These are phyloP conservation scores for Toxoplasma gondii DNA, from an alignment of 169 alveolate species.

Conservation along the genomic window DNA sequence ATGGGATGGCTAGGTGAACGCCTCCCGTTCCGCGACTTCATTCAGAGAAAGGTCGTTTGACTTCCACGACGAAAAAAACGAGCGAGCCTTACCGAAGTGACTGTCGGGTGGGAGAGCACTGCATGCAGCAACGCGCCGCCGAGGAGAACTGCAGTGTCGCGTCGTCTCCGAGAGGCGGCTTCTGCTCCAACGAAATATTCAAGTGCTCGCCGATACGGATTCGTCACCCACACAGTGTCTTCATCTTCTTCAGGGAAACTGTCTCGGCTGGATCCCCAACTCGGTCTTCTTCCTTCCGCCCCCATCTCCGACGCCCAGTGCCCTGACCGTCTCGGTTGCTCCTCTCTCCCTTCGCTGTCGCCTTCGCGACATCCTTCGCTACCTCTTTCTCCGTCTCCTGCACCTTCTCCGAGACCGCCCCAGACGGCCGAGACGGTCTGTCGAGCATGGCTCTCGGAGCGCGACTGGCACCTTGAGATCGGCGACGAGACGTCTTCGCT, in stretches of 20 bases:
- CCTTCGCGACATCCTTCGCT: neutral
- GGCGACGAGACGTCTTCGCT: neutral
- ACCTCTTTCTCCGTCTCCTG: no score
- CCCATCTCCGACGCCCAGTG: neutral
- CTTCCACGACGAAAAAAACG: no score
- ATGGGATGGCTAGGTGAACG: no score
- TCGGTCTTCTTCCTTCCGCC: neutral
- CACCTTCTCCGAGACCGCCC: no score
- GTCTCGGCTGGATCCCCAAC: neutral
- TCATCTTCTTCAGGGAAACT: neutral
- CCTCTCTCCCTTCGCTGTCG: neutral
- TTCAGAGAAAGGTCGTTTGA: no score
- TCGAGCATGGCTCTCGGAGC: neutral
- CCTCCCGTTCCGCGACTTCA: no score
- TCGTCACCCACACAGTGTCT: neutral
- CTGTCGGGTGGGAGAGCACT: neutral
- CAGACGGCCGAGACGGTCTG: neutral
- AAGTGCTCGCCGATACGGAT: conserved; percentile 13
- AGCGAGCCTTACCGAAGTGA: neutral
- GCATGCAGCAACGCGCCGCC: conserved; percentile 20
- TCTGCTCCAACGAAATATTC: neutral
- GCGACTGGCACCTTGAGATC: neutral
- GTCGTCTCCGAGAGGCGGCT: neutral
- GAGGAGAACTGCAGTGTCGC: neutral
- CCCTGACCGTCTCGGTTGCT: neutral